These are phyloP conservation scores for Rosa hybrid DNA, from an alignment of 331 rosid genomes.

Conservation along the genomic window DNA sequence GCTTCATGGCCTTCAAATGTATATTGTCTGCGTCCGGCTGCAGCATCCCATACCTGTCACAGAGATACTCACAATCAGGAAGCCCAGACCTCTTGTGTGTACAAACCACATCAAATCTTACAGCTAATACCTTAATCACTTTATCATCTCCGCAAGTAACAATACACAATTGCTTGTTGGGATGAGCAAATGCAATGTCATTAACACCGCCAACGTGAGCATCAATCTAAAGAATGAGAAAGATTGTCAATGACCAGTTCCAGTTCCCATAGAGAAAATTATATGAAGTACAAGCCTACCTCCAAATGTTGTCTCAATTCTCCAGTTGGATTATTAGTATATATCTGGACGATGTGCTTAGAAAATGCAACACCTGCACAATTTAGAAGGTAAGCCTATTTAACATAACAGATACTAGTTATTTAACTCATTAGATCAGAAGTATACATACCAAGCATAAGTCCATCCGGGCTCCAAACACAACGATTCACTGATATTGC, in stretches of 20 bases:
- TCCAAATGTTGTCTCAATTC: conserved; percentile 46
- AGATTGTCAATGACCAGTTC: conserved; percentile 11
- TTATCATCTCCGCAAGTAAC: conserved; percentile 50
- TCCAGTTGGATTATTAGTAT: conserved; percentile 43
- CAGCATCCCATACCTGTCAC: conserved; percentile 49
- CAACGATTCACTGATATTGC: conserved; percentile 46
- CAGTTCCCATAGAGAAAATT: conserved; percentile 3
- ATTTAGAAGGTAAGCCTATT: not conserved
- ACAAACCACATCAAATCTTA: conserved; percentile 4
- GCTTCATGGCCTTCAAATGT: conserved; percentile 54
- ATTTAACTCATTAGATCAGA: not conserved
- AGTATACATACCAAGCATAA: conserved; percentile 40
- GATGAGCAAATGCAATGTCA: conserved; percentile 51
- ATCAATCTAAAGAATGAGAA: conserved; percentile 36
- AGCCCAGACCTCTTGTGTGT: not conserved
- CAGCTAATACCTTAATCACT: conserved; percentile 39
- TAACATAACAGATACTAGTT: not conserved
- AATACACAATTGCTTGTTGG: conserved; percentile 44
- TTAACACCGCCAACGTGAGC: conserved; percentile 50
- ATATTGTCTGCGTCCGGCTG: conserved; percentile 32
- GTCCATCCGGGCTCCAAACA: conserved; percentile 47
- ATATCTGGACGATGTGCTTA: conserved; percentile 44
- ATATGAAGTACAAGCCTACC: conserved; percentile 22
- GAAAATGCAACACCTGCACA: conserved; percentile 46
- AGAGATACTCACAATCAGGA: not conserved